Base-by-base conservation (phyloP, 805 yeast species). In the Pichia manshurica region DNA sequence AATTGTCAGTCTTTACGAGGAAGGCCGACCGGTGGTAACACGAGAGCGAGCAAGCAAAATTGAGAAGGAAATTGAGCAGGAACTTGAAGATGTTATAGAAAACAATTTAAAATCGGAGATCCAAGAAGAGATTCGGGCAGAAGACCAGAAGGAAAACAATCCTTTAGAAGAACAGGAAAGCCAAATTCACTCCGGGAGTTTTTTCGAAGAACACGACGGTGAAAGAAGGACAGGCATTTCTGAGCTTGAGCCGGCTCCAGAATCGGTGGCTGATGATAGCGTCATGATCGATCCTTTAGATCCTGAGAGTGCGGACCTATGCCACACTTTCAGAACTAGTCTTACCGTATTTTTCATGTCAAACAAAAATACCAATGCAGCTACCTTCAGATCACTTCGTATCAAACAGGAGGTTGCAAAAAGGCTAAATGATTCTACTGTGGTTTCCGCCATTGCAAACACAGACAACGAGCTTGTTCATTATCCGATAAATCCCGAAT, bases 291-390 rank as follows among this genome's bases (percentile, higher is more conserved):
- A 35, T 19, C 12, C 20, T 21, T 5, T 37, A 13, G 29, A 17
- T 4, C 40, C 29, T 10, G 40, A 21, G 6, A 37, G 28, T 20
- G 13, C 28, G 22, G 25, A 20, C n/a, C 36, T 12, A 10, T 19
- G 4, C 16, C 33, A 29, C n/a, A 29, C 36, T 19, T 44, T 44
- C 38, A 28, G 33, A 7, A 32, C 51, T 4, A 35, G 46, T 16
- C 23, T 55, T 19, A 53, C 52, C 1, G 55, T 56, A n/a, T 52
- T 54, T 21, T 45, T 57, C 16, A 31, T 54, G 38, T 53, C 60
- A 21, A 45, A 40, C 10, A 32, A 49, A 6, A 34, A 44, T 20
- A 38, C 35, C 13, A 42, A 48, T 9, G 32, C 32, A 12, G 33
- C 42, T 15, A 33, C 39, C 15, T 44, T 39, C n/a, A 22, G 45